phyloP scores from a whole-genome alignment of 2,329 filamentous ascomycete genomes.

The Paecilomyces sp. region DNA sequence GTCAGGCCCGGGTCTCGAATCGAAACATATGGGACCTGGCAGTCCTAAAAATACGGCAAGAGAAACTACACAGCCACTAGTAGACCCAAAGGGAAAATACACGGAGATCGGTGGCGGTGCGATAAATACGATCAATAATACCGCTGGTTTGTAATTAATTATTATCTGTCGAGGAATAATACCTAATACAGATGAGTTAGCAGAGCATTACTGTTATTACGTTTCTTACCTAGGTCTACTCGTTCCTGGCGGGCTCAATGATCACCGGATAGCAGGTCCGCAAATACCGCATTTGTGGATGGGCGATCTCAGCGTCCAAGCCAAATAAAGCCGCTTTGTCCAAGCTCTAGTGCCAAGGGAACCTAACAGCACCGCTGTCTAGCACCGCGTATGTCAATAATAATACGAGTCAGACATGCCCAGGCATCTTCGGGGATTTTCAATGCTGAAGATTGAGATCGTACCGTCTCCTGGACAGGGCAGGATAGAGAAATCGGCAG shows the following conservation, averaged over 20 bases:
- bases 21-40: no score
- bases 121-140: neutral
- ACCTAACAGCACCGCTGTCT: neutral
- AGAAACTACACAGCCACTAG: no score
- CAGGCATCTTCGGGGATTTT: neutral
- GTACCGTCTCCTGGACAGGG: neutral
- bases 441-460: neutral
- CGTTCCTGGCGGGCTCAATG: neutral
- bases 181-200: neutral
- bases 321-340: neutral
- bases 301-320: neutral
- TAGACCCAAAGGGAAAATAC: no score
- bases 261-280: neutral
- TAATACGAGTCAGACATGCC: neutral
- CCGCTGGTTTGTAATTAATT: neutral
- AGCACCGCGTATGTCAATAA: neutral
- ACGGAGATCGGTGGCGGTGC: no score
- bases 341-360: neutral
- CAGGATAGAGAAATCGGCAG: neutral
- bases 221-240: neutral
- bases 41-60: no score
- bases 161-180: neutral
- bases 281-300: neutral
- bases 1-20: no score
- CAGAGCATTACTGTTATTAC: neutral